Conservation (phyloP, 2,329 filamentous ascomycete species). For the Ophiostoma populinum region DNA sequence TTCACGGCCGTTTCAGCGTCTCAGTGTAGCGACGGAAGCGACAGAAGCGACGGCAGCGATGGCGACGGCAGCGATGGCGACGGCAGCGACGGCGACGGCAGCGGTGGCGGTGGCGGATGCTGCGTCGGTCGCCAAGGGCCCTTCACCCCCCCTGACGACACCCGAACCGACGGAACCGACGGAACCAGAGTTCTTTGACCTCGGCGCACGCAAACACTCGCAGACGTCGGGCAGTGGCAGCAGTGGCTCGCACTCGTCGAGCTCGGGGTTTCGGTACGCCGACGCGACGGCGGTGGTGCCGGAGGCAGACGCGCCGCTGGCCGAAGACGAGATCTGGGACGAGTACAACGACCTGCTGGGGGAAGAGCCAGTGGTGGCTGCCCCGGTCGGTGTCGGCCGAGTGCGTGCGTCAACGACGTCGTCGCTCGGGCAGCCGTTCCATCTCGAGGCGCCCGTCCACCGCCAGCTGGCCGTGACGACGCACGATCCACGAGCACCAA, state of each 20-base stretch:
- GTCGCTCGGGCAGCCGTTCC: slow-evolving; percentile 37
- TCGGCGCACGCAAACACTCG: slow-evolving; percentile 57
- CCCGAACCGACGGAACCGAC: too few species aligned
- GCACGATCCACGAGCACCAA: slow-evolving; percentile 2
- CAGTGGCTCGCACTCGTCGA: too few species aligned
- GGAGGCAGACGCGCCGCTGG: slow-evolving; percentile 39
- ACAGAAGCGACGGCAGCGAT: slow-evolving; percentile 23
- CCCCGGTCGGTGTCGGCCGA: slow-evolving; percentile 13
- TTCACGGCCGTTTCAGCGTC: slow-evolving; percentile 59
- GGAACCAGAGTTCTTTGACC: slow-evolving; percentile 65
- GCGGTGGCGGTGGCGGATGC: slow-evolving; percentile 23
- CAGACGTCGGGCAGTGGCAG: slow-evolving; percentile 40
- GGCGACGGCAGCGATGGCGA: slow-evolving; percentile 28
- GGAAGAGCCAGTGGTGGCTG: slow-evolving; percentile 24
- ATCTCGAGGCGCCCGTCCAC: slow-evolving; percentile 29
- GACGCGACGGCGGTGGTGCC: slow-evolving; percentile 52
- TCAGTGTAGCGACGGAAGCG: slow-evolving; percentile 32
- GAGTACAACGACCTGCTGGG: slow-evolving; percentile 84
- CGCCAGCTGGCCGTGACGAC: too few species aligned
- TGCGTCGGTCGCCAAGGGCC: slow-evolving; percentile 19
- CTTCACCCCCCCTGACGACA: too few species aligned
- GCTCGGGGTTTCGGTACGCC: slow-evolving; percentile 44
- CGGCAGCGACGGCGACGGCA: slow-evolving; percentile 24
- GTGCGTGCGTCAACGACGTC: slow-evolving; percentile 35
- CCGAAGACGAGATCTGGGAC: slow-evolving; percentile 82